Conservation (phyloP, 148 eudicot species). For the Rhododendron mucronatum region DNA sequence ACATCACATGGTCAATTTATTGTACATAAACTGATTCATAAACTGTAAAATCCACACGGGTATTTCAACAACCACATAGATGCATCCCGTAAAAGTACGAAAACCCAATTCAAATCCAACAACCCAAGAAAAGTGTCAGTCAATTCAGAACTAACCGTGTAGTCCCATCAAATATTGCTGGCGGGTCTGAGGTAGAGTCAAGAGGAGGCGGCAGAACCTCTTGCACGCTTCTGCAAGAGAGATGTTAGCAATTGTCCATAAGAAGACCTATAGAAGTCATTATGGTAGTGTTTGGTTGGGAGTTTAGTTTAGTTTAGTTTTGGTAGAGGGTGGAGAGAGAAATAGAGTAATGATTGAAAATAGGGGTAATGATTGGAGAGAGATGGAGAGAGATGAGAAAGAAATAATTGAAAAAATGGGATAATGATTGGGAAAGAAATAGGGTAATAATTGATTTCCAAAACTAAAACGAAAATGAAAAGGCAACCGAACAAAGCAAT, state of each 20-base stretch:
- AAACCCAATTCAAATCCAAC: background rate
- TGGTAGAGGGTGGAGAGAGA: too few species aligned
- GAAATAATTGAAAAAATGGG: too few species aligned
- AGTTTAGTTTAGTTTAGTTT: too few species aligned
- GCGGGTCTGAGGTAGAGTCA: conserved; percentile 68
- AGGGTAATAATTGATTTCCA: too few species aligned
- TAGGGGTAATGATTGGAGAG: too few species aligned
- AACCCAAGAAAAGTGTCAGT: background rate
- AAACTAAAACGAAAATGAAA: too few species aligned
- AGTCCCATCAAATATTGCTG: conserved; percentile 67
- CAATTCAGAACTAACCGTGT: conserved; percentile 37
- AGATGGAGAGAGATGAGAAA: too few species aligned
- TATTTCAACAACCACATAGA: background rate
- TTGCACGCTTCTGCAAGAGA: conserved; percentile 26
- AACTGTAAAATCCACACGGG: background rate
- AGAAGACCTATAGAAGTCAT: background rate
- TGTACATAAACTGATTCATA: background rate
- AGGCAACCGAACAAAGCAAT: too few species aligned
- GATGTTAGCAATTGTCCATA: background rate
- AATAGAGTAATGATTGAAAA: too few species aligned
- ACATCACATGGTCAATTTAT: background rate
- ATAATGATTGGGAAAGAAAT: too few species aligned
- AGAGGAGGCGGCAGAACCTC: conserved; percentile 59
- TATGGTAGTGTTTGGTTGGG: too few species aligned
- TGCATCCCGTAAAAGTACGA: background rate